Evolutionary conservation across 257 asterid genomes (phyloP), one percentile per base, ranked within the genome.

Genomic region (Parsonsia alboflavescens): DNA sequence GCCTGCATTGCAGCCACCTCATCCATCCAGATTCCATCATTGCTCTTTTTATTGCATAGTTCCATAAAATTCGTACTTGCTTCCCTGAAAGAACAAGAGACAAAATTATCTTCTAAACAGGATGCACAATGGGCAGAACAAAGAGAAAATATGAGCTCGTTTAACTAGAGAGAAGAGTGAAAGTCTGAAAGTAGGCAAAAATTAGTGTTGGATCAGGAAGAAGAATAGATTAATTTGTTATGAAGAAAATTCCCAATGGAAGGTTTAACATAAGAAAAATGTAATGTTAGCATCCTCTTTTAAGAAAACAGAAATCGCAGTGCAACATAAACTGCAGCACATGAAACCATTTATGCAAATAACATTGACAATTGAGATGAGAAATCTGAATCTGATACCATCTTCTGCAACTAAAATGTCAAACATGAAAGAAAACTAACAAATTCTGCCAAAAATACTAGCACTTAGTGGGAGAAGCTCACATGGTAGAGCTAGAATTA

Each of bases 1-100:
- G 92, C 92, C 78, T 85, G 96, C 91, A 89, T 85, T 13, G 91
- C 89, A 66, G 96, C 97, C 48, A 91, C 91, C 85, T 91, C 96
- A 71, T 89, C 94, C 94, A 88, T 85, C 96, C 96, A 91, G 76
- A 87, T 80, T 72, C 81, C 82, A 46, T 91, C 96, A 9, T 80
- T 83, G 52, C 89, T 87, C 88, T 91, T 91, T 77, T 84, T 86
- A 36, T 89, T 78, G 81, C 94, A 91, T 49, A 91, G 75, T 82
- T 86, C 89, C 88, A 83, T 80, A 84, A 91, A 89, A 76, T 85
- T 85, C 45, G 77, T 74, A 70, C 97, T 86, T 7, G 94, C 97
- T 78, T 85, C 94, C 87, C 97, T 91, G 80, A 42, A 66, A 24
- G 11, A 75, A 26, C 78, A 75, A 72, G 73, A 52, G 24, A 66